Base-by-base conservation (phyloP, 2,329 filamentous ascomycete species). In the Chaetomium globosum region DNA sequence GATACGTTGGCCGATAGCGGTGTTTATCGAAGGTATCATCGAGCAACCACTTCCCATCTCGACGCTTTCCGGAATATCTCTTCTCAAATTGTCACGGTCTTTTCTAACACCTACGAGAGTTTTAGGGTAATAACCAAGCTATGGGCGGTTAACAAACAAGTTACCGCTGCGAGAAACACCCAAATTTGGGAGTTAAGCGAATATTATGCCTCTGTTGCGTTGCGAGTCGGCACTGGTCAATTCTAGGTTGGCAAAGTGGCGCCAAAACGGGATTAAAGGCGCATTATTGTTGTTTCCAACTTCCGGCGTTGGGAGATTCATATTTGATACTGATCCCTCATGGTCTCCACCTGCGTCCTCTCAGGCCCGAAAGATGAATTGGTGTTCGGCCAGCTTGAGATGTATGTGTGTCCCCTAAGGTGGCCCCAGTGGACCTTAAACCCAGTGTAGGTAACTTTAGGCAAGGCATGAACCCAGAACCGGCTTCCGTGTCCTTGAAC, bases 1-100 rank as follows among this genome's bases (percentile, higher is more conserved):
- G 54, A 56, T n/a, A 56, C 54, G 16, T 56, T 56, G 54, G 54
- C 54, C 16, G 31, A 56, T 26, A 56, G 30, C 30, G 54, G 33
- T 43, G 54, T 56, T 56, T 56, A 56, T 56, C 54, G 54, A 56
- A 26, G 26, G 26, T 26, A 26, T 26, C 26, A 26, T 26, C 26
- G 26, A 4, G 26, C 26, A 26, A 26, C 26, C 26, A 26, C 26
- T 26, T 26, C 26, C 26, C 26, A 26, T 26, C 26, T 26, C 26
- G 26, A 26, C 26, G 26, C 2, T 26, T 26, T 26, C 26, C 26
- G 26, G 26, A 26, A 26, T 26, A 26, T 26, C 26, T 26, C 26
- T 26, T 26, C 26, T 26, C 26, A 26, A 26, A 26, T 2, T 26
- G 26, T 26, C 4, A 26, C 26, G 26, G 4, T 26, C 26, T 26